These are phyloP conservation scores for Colletotrichum endophyticum DNA, from an alignment of 2,329 filamentous ascomycete genomes.

Conservation along the genomic window DNA sequence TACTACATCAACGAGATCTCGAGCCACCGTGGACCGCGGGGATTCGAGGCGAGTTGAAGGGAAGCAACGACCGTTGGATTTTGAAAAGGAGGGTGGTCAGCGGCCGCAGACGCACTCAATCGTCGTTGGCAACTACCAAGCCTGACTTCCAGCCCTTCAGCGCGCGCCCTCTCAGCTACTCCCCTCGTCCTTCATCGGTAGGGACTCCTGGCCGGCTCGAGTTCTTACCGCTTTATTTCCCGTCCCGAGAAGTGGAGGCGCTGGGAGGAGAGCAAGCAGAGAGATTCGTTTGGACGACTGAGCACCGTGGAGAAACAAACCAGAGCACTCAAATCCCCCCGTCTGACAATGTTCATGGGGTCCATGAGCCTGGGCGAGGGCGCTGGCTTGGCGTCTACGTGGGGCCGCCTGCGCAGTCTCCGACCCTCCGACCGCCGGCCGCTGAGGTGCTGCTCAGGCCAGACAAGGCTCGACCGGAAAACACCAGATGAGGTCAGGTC, in stretches of 20 bases:
- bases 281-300: background rate
- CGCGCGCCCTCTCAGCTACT: background rate
- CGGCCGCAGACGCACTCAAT: slow-evolving; percentile 3
- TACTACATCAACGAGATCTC: background rate
- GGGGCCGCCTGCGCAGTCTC: slow-evolving; percentile 11
- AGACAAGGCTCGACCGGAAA: background rate
- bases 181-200: background rate
- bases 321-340: background rate
- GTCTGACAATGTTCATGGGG: background rate
- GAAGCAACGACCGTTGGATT: background rate
- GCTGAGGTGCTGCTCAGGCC: background rate
- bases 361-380: background rate
- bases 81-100: background rate
- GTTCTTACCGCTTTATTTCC: slow-evolving; percentile 9
- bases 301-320: background rate
- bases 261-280: background rate
- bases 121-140: background rate
- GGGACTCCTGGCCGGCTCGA: background rate
- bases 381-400: background rate
- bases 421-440: background rate
- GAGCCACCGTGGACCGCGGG: background rate
- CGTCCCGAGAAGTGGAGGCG: background rate
- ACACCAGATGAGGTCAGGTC: background rate
- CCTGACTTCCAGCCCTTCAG: slow-evolving; percentile 11
- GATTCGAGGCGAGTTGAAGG: background rate